These are phyloP conservation scores for Groenewaldozyma tartarivorans DNA, from an alignment of 805 yeast species.

Conservation along the genomic window DNA sequence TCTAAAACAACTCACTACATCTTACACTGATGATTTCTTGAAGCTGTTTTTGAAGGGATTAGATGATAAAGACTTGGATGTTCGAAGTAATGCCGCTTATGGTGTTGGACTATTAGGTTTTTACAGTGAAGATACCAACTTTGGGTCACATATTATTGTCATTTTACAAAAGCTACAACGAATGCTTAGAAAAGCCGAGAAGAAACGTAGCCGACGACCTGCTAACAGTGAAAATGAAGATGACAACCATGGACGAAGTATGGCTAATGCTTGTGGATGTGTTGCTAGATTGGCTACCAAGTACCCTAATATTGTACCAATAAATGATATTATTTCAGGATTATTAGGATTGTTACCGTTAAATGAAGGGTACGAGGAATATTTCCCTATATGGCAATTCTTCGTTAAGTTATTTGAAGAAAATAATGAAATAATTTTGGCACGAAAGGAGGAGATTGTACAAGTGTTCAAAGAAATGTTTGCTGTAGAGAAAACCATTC, in stretches of 20 bases:
- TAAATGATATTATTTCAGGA: slow-evolving; percentile 64
- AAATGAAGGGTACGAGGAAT: slow-evolving; percentile 83
- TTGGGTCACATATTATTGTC: slow-evolving; percentile 55
- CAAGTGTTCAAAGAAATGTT: slow-evolving; percentile 63
- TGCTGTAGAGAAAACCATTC: slow-evolving; percentile 37
- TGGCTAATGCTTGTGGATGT: slow-evolving; percentile 95
- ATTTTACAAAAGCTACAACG: slow-evolving; percentile 61
- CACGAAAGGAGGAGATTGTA: slow-evolving; percentile 35
- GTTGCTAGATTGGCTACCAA: slow-evolving; percentile 83
- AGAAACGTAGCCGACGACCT: slow-evolving; percentile 34
- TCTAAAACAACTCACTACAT: slow-evolving; percentile 50
- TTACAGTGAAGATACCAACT: slow-evolving; percentile 40
- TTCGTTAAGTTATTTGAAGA: slow-evolving; percentile 62
- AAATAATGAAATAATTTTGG: slow-evolving; percentile 44
- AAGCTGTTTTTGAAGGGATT: slow-evolving; percentile 61
- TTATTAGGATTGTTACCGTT: slow-evolving; percentile 76
- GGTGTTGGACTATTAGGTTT: slow-evolving; percentile 78
- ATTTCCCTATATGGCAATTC: slow-evolving; percentile 77
- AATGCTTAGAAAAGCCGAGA: slow-evolving; percentile 69
- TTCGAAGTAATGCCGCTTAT: slow-evolving; percentile 90
- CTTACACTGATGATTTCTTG: slow-evolving; percentile 53
- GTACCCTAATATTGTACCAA: slow-evolving; percentile 61
- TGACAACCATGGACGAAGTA: slow-evolving; percentile 73
- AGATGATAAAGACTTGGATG: slow-evolving; percentile 73
- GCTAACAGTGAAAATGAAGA: slow-evolving; percentile 37